Conservation (phyloP, 306 rosid genomes). For the Vigna trinervia region DNA sequence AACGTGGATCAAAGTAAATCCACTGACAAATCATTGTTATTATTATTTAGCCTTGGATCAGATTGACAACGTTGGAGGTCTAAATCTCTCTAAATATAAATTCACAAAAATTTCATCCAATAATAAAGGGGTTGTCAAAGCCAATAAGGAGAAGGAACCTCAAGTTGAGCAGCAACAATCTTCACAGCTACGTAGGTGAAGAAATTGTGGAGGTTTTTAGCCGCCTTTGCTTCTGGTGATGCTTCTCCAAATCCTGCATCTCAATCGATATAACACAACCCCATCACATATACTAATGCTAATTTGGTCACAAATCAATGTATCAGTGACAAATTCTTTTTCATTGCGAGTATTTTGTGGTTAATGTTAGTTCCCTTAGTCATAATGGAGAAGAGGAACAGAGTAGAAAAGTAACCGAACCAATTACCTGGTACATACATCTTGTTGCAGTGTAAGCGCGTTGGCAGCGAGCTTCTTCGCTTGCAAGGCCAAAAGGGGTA, state of each 20-base stretch:
- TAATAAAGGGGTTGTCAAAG: not conserved
- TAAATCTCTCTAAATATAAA: not conserved
- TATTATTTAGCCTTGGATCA: not conserved
- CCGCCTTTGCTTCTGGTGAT: conserved; percentile 91
- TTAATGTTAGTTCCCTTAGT: no score
- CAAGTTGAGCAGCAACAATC: conserved; percentile 83
- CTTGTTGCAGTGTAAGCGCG: conserved; percentile 74
- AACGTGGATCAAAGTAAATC: not conserved
- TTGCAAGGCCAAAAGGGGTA: conserved; percentile 54
- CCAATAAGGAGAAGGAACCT: conserved; percentile 56
- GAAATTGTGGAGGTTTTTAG: conserved; percentile 81
- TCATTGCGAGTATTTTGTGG: not conserved
- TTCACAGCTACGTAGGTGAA: conserved; percentile 84
- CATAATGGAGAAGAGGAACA: no score
- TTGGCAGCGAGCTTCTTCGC: conserved; percentile 49
- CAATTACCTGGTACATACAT: conserved; percentile 86
- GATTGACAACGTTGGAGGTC: not conserved
- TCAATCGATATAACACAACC: not conserved
- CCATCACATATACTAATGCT: not conserved
- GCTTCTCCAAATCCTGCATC: conserved; percentile 91
- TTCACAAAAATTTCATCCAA: not conserved
- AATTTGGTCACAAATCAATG: no score
- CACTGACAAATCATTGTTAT: not conserved
- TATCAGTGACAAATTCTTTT: not conserved
- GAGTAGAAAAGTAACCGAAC: not conserved